Evolutionary conservation across 2,329 filamentous ascomycete species (phyloP), one percentile per base, ranked within the genome.

Genomic region (Aspergillus fijiensis): DNA sequence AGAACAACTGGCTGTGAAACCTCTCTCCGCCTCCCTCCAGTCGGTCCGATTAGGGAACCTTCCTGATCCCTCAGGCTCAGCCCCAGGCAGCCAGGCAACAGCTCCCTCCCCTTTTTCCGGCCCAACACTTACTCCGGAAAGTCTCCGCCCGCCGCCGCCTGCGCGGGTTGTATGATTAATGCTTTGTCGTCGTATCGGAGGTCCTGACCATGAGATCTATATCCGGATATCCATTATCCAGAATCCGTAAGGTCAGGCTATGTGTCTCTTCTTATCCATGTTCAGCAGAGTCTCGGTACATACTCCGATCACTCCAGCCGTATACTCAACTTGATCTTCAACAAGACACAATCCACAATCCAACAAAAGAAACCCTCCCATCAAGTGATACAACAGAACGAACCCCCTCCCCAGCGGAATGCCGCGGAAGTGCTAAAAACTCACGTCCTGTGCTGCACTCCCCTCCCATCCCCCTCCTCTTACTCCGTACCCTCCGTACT

Each of bases 1-100:
- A 58, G 60, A 55, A 61, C 61, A 63, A 60, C 61, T 63, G 59
- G 54, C 59, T 63, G 61, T 63, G 59, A 59, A 61, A 63, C 61
- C 60, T 16, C 33, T 12, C 7, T 35, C 27, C 35, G 42, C 60
- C 52, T 4, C 51, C 16, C 51, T 23, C 21, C 33, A 23, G 25
- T 29, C 49, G 25, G 16, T 19, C 39, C 39, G 5, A 7, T 45
- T 19, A 45, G 14, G 39, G 19, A 45, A 45, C 7, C 5, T 3
- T 9, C 27, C 9, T 29, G 7, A 7, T 29, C 12, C 33, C 33
- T 35, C 3, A 16, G 33, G 33, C 11, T 12, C 5, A 16, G 4
- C 14, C 39, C 39, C 39, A 45, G 39, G 39, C 39, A 19, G 39
- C 39, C 39, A 45, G 39, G 39, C 39, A 19, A 45, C 39, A 45